Evolutionary conservation across 176 grass and related monocot genomes (phyloP), one percentile per base, ranked within the genome.

Genomic region (Saccharum spontaneum): DNA sequence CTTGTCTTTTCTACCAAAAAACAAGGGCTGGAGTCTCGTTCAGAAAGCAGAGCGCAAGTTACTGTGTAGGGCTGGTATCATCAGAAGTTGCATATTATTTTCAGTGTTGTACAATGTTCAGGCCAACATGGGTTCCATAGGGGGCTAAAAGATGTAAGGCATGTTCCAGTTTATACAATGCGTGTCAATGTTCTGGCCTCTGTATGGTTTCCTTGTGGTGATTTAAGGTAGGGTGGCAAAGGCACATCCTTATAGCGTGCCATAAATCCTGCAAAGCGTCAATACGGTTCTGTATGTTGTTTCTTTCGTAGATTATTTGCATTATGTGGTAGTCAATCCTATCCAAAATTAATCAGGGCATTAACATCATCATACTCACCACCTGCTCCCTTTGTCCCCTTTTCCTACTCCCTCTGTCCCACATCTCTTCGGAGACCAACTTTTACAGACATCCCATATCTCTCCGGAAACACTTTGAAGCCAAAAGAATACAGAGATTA

Each of bases 61-160:
- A 82, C 61, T 79, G 73, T 64, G 12, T n/a, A 76, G 63, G 34
- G 48, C 59, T 57, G 67, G 41, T 70, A 16, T 20, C 71, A 79
- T 23, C 54, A 22, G 48, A 28, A 31, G 55, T 57, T 28, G 3
- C 22, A 3, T 60, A 11, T 24, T 31, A 3, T 23, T 6, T 71
- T 73, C 62, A 43, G 72, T 71, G 82, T 6, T 81, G 78, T 71
- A 40, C 62, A 36, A 80, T 86, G 72, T 62, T 82, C 3, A 72
- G 76, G 3, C 67, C 45, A 69, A 82, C 59, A 83, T 62, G 39
- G 63, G 16, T 49, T 31, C 36, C 11, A 63, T 64, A 5, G 28
- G 14, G 54, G 23, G 15, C 10, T 73, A 73, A 67, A 57, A 73
- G 73, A 82, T 86, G 55, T 0, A 59, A 45, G 18, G 22, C 4